Evolutionary conservation across 495 filamentous ascomycete genomes (phyloP).

Genomic region (Hyaloscypha variabilis): DNA sequence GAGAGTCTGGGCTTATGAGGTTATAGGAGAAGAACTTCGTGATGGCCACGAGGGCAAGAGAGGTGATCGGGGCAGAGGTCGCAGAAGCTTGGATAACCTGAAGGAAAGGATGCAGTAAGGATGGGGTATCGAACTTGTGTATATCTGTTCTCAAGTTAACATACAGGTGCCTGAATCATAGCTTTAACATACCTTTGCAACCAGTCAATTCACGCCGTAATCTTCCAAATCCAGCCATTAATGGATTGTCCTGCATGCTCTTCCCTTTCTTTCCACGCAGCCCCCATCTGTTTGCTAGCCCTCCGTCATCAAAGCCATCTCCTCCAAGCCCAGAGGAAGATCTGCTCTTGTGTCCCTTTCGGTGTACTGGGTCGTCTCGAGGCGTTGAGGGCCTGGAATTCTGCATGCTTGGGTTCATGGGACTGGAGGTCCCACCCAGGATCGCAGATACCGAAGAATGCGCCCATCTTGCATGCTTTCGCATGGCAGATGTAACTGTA

Average conservation of each 20-base stretch:
- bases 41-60: conserved; percentile 90
- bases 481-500: conserved; percentile 95
- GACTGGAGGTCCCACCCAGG: conserved; percentile 68
- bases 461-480: conserved; percentile 95
- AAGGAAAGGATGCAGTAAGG: conserved; percentile 91
- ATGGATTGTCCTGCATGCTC: conserved; percentile 97
- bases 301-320: conserved; percentile 43
- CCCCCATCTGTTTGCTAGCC: conserved; percentile 70
- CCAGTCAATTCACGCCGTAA: conserved; percentile 85
- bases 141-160: conserved; percentile 63
- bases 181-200: conserved; percentile 66
- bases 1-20: conserved; percentile 80
- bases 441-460: conserved; percentile 97
- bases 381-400: conserved; percentile 34
- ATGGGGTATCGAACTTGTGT: conserved; percentile 82
- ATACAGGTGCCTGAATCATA: not conserved
- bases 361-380: conserved; percentile 23
- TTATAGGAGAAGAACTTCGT: conserved; percentile 97
- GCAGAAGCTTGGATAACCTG: conserved; percentile 97
- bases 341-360: conserved; percentile 41
- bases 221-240: conserved; percentile 93
- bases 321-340: conserved; percentile 46
- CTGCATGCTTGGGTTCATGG: conserved; percentile 34
- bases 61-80: conserved; percentile 94
- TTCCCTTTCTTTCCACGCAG: conserved; percentile 94